Percentiles rank a stretch among this genome's conserved stretches.
Evolutionary conservation across 805 yeast genomes (phyloP).

Genomic region (Zygoascus biomembranicola): DNA sequence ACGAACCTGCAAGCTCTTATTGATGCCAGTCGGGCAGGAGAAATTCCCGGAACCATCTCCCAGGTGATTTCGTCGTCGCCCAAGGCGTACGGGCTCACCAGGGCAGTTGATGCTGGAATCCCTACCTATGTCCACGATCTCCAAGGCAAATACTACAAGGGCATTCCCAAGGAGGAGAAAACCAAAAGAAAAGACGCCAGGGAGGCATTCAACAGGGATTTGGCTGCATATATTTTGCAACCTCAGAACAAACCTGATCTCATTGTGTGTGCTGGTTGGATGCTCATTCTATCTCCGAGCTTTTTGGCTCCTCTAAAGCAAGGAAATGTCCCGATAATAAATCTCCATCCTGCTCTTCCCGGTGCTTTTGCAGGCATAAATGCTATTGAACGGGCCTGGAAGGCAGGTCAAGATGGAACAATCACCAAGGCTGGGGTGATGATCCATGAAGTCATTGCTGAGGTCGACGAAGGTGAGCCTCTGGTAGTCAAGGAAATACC

Average conservation of each 20-base stretch:
- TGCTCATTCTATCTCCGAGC: slow-evolving; percentile 77
- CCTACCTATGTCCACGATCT: slow-evolving; percentile 65
- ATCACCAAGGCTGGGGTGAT: slow-evolving; percentile 79
- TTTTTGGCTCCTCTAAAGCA: slow-evolving; percentile 59
- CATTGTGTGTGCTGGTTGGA: slow-evolving; percentile 98
- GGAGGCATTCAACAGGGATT: slow-evolving; percentile 63
- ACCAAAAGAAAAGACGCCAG: slow-evolving; percentile 54
- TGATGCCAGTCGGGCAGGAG: slow-evolving; percentile 47
- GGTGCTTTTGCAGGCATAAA: slow-evolving; percentile 96
- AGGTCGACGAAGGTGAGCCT: slow-evolving; percentile 92
- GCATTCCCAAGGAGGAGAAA: slow-evolving; percentile 60
- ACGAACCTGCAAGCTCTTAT: slow-evolving; percentile 93
- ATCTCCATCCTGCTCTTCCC: slow-evolving; percentile 94
- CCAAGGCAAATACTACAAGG: slow-evolving; percentile 56
- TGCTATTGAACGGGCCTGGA: slow-evolving; percentile 94
- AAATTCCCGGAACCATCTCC: slow-evolving; percentile 41
- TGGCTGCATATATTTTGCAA: slow-evolving; percentile 57
- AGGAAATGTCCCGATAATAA: slow-evolving; percentile 69
- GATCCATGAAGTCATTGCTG: slow-evolving; percentile 95
- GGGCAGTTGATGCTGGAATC: slow-evolving; percentile 65
- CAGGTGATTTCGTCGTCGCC: slow-evolving; percentile 80
- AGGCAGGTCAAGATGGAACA: slow-evolving; percentile 83
- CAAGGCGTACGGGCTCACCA: slow-evolving; percentile 76
- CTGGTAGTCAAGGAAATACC: slow-evolving; percentile 71
- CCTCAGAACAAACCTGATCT: slow-evolving; percentile 60